Evolutionary conservation across 345 rosid genomes (phyloP), one percentile per base, ranked within the genome.

Genomic region (Viola odorata): DNA sequence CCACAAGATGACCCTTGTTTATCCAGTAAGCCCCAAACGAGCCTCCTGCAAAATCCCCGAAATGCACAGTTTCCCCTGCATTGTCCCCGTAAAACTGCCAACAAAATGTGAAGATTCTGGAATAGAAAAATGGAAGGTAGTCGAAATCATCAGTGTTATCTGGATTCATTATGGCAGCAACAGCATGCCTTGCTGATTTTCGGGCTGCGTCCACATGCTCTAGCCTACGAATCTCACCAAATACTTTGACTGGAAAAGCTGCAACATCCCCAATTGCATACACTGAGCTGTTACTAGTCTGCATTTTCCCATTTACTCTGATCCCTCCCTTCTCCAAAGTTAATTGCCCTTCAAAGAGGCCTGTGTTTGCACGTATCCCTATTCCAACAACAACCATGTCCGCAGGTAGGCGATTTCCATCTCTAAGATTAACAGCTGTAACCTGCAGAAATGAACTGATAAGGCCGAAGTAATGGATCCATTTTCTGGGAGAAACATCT

Each of bases 61-160:
- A 94, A 78, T 94, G 95, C 57, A 94, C 80, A 17, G 72, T 87
- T 76, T 90, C 96, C 39, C 97, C 97, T 7, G 47, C 73, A 49
- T 76, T 85, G 79, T 94, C 97, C 45, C 97, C 97, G n/a, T 90
- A 94, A 54, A 86, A 90, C 64, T 91, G 96, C 95, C 97, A 94
- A 2, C 95, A 94, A 59, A 90, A 71, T 45, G 92, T 64, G 48
- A 94, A 90, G 65, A 88, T 80, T 73, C 96, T 77, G 62, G 97
- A 94, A 81, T 94, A 90, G 84, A 90, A 90, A 81, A 88, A 94
- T 4, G 99, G 97, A 16, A 88, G 76, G 80, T 88, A 90, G 69
- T 84, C 86, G 9, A 86, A 94, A 7, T 90, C 92, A 4, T 78
- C 83, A 0, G 84, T 77, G 67, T 85, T 90, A 36, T 75, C 78